These are phyloP conservation scores for Sphenostylis stenocarpa DNA, from an alignment of 306 rosid genomes.

Conservation along the genomic window DNA sequence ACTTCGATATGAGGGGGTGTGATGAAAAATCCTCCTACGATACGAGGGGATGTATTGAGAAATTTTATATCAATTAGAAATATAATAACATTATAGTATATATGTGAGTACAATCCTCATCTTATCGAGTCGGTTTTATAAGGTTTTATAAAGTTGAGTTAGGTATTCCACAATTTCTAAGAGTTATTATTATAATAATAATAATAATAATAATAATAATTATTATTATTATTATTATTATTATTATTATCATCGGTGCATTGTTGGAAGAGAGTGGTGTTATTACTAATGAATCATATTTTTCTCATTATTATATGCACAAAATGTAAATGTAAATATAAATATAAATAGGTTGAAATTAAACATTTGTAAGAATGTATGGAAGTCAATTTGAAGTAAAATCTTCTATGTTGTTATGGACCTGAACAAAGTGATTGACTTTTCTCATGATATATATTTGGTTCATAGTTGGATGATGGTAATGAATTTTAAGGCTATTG, in stretches of 20 bases:
- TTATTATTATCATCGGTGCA: neutral
- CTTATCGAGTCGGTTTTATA: too few relatives aligned
- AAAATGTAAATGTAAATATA: neutral
- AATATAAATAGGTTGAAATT: neutral
- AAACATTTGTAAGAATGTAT: neutral
- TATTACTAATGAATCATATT: neutral
- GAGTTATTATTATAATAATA: too few relatives aligned
- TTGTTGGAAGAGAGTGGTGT: neutral
- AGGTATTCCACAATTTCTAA: too few relatives aligned
- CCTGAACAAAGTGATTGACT: neutral
- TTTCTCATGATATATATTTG: neutral
- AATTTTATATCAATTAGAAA: too few relatives aligned
- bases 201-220: neutral
- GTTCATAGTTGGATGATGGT: conserved; percentile 18
- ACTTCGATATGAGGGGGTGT: too few relatives aligned
- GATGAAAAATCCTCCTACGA: too few relatives aligned
- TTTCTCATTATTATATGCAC: neutral
- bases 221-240: neutral
- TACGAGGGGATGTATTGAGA: too few relatives aligned
- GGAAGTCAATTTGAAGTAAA: conserved; percentile 13
- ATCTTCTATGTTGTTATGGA: neutral
- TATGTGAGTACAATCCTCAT: too few relatives aligned
- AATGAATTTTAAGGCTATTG: neutral
- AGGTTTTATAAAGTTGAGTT: too few relatives aligned
- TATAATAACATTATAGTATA: too few relatives aligned